Conservation (phyloP, 805 yeast species). For the Metschnikowia lochheadii region DNA sequence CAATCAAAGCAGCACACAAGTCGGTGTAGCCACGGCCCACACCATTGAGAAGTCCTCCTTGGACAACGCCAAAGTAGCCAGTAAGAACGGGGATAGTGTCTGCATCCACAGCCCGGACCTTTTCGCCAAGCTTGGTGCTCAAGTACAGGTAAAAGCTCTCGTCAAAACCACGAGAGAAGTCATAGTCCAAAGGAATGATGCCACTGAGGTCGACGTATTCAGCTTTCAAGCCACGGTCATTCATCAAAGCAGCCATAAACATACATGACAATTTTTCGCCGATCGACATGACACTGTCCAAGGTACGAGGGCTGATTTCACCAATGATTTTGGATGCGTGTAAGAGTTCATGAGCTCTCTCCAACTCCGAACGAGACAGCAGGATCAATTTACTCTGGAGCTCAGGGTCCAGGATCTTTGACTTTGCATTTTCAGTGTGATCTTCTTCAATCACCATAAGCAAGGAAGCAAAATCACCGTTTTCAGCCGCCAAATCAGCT, state of each 20-base stretch:
- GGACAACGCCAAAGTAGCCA: constrained; percentile 94
- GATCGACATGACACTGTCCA: constrained; percentile 84
- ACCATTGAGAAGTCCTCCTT: constrained; percentile 88
- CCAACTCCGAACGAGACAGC: constrained; percentile 63
- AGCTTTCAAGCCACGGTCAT: constrained; percentile 77
- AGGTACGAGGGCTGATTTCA: constrained; percentile 82
- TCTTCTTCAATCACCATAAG: constrained; percentile 71
- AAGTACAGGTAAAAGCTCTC: constrained; percentile 58
- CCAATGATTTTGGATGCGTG: constrained; percentile 90
- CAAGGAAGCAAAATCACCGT: constrained; percentile 52
- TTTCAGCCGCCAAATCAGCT: constrained; percentile 72
- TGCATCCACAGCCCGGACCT: constrained; percentile 39
- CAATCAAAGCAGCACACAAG: constrained; percentile 92
- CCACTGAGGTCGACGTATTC: constrained; percentile 74
- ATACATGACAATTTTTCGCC: constrained; percentile 93
- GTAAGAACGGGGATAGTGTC: constrained; percentile 81
- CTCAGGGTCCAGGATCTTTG: constrained; percentile 40
- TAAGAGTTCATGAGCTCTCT: constrained; percentile 61
- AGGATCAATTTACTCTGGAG: constrained; percentile 52
- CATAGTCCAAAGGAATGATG: constrained; percentile 61
- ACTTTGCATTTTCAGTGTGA: constrained; percentile 70
- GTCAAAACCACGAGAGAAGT: constrained; percentile 58
- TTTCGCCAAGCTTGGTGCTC: constrained; percentile 48
- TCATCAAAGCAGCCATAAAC: constrained; percentile 81
- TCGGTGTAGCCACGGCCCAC: constrained; percentile 98